These are phyloP conservation scores for Teunomyces stri DNA, from an alignment of 805 yeast species.

Conservation along the genomic window DNA sequence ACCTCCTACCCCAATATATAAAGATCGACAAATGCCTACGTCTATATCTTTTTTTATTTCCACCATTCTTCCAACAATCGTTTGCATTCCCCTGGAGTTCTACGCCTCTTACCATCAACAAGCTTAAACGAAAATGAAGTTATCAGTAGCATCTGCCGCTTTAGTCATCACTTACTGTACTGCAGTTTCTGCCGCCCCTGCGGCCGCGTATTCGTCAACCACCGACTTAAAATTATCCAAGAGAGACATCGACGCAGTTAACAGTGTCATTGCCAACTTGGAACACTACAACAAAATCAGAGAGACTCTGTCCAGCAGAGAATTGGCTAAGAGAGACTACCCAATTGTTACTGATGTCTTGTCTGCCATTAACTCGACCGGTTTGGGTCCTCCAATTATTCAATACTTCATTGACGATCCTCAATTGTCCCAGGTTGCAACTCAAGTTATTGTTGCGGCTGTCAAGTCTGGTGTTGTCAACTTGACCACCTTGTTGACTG, in stretches of 20 bases:
- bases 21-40: background rate
- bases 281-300: conserved; percentile 30
- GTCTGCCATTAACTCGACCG: conserved; percentile 33
- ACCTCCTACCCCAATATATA: background rate
- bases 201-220: conserved; percentile 10
- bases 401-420: conserved; percentile 31
- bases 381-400: conserved; percentile 36
- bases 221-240: conserved; percentile 17
- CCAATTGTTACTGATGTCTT: conserved; percentile 41
- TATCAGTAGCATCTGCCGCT: conserved; percentile 10
- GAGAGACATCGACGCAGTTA: conserved; percentile 20
- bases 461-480: conserved; percentile 33
- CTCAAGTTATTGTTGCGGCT: conserved; percentile 24
- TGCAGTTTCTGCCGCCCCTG: conserved; percentile 24
- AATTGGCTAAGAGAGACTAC: conserved; percentile 35
- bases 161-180: conserved; percentile 7
- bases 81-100: conserved; percentile 1
- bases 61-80: conserved; percentile 1
- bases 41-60: background rate
- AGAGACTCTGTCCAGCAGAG: conserved; percentile 18
- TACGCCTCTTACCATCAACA: background rate
- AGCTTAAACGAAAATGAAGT: conserved; percentile 10
- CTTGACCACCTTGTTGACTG: conserved; percentile 35
- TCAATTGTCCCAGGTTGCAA: conserved; percentile 27
- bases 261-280: conserved; percentile 26